Conservation (phyloP, 176 grass and related monocot species). For the Carex parvula region DNA sequence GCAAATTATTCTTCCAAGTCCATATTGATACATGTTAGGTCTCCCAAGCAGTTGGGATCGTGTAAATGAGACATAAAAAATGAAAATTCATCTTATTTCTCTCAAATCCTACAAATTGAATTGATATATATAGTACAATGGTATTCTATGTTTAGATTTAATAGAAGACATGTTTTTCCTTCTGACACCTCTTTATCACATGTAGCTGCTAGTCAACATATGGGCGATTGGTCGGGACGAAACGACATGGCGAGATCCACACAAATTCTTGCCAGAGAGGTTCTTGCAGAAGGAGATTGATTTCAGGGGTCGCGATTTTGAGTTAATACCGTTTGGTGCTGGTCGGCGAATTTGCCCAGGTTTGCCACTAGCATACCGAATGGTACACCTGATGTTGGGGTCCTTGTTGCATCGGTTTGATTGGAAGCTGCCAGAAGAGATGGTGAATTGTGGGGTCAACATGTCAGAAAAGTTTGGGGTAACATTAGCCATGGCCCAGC, state of each 20-base stretch:
- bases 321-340: slow-evolving; percentile 34
- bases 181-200: background rate
- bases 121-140: background rate
- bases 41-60: background rate
- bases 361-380: slow-evolving; percentile 20
- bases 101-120: background rate
- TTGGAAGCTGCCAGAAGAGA: slow-evolving; percentile 19
- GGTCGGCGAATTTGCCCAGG: slow-evolving; percentile 32
- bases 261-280: slow-evolving; percentile 39
- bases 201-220: slow-evolving; percentile 32
- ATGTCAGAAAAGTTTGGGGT: slow-evolving; percentile 37
- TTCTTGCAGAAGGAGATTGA: slow-evolving; percentile 19
- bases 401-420: slow-evolving; percentile 34
- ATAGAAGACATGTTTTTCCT: background rate
- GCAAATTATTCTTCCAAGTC: background rate
- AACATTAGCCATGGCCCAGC: slow-evolving; percentile 26
- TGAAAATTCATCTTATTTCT: background rate
- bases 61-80: background rate
- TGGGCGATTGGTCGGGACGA: slow-evolving; percentile 36
- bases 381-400: slow-evolving; percentile 34
- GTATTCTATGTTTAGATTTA: background rate
- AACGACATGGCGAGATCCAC: slow-evolving; percentile 19
- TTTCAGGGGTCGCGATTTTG: slow-evolving; percentile 16
- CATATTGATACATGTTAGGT: background rate
- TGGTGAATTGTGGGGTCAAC: background rate